phyloP scores from a whole-genome alignment of 306 rosid genomes.

The Senna tora region DNA sequence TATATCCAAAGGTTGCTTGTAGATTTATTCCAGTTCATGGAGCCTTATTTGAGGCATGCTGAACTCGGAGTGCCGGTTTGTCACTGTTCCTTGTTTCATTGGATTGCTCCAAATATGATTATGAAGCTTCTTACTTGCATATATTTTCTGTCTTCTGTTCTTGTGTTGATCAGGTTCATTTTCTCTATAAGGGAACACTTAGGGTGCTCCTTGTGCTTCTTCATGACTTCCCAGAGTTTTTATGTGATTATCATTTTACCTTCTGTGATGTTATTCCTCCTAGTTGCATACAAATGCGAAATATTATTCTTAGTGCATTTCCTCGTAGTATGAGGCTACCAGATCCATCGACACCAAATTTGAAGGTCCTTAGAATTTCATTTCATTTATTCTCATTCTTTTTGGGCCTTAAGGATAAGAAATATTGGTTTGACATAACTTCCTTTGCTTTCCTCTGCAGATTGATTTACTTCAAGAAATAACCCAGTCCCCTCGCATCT shows the following conservation, averaged over 20 bases:
- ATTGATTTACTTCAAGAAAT: conserved; percentile 95
- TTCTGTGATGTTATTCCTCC: conserved; percentile 98
- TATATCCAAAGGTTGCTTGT: conserved; percentile 85
- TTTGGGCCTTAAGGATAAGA: neutral
- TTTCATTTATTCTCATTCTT: neutral
- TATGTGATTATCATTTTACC: conserved; percentile 95
- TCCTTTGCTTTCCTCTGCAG: conserved; percentile 50
- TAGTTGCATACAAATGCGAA: conserved; percentile 97
- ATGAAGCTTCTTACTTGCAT: neutral
- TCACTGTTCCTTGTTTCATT: conserved; percentile 31
- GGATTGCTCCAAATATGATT: conserved; percentile 9
- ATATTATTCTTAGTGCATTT: conserved; percentile 95
- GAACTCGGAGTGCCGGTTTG: conserved; percentile 88
- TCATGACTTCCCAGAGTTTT: conserved; percentile 95
- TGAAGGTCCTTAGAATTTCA: conserved; percentile 60
- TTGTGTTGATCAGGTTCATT: conserved; percentile 61
- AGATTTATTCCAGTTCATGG: conserved; percentile 92
- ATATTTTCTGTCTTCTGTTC: neutral
- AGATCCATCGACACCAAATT: conserved; percentile 90
- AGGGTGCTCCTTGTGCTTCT: conserved; percentile 96
- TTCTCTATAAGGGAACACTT: conserved; percentile 92
- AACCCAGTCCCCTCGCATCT: conserved; percentile 83
- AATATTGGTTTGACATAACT: conserved; percentile 17
- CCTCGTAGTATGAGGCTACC: conserved; percentile 99
- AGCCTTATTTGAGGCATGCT: conserved; percentile 95